Evolutionary conservation across 306 rosid genomes (phyloP).

Genomic region (Abrus precatorius): DNA sequence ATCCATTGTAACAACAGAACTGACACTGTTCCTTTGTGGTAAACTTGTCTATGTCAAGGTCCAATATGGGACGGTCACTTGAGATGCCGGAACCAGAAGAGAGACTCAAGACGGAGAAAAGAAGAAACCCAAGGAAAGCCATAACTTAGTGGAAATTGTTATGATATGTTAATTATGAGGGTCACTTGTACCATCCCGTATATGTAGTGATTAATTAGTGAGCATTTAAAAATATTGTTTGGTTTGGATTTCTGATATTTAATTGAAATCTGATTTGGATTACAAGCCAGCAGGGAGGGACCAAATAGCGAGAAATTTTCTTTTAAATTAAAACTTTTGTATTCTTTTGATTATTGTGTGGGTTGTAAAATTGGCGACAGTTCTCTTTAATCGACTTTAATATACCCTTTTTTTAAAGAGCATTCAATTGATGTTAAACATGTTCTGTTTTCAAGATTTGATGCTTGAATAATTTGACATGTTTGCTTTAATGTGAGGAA

Average conservation of each 20-base stretch:
- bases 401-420: neutral
- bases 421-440: neutral
- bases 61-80: conserved; percentile 36
- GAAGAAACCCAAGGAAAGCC: conserved; percentile 5
- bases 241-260: neutral
- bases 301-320: too few species aligned
- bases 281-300: too few species aligned
- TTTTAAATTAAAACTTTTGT: neutral
- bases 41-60: neutral
- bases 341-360: neutral
- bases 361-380: neutral
- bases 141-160: neutral
- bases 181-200: neutral
- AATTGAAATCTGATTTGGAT: neutral
- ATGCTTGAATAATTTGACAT: neutral
- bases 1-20: conserved; percentile 41
- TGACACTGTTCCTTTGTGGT: conserved; percentile 28
- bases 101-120: conserved; percentile 33
- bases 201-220: too few species aligned
- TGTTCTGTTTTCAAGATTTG: neutral
- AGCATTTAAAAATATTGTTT: too few species aligned
- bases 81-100: conserved; percentile 40
- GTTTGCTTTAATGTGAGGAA: neutral
- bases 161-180: neutral
- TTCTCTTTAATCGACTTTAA: neutral